Conservation (phyloP, 2,329 filamentous ascomycete genomes). For the Verticillium albo-atrum region DNA sequence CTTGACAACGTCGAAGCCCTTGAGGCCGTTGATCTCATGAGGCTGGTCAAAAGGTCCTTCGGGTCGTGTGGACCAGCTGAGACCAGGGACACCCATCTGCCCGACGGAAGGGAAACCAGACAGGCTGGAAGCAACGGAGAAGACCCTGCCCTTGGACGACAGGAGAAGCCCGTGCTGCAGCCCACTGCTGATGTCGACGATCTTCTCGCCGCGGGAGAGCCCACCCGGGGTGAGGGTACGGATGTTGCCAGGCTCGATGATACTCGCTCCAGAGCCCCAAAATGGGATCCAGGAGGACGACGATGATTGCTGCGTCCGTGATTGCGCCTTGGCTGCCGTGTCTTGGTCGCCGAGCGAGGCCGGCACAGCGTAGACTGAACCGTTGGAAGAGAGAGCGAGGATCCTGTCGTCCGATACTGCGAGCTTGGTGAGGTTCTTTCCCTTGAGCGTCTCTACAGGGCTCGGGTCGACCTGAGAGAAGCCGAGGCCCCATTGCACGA, state of each 20-base stretch:
- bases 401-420: conserved; percentile 79
- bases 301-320: conserved; percentile 28
- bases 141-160: conserved; percentile 80
- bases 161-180: conserved; percentile 83
- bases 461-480: conserved; percentile 61
- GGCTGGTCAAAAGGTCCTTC: conserved; percentile 74
- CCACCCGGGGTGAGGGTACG: conserved; percentile 63
- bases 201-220: conserved; percentile 64
- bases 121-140: conserved; percentile 78
- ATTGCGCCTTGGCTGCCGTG: conserved; percentile 57
- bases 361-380: conserved; percentile 80
- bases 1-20: conserved; percentile 64
- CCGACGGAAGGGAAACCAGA: conserved; percentile 75
- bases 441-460: conserved; percentile 69
- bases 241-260: conserved; percentile 55
- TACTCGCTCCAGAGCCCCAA: conserved; percentile 45
- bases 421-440: conserved; percentile 75
- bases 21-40: conserved; percentile 71
- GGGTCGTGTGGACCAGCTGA: conserved; percentile 76
- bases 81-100: conserved; percentile 80
- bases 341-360: conserved; percentile 69
- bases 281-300: conserved; percentile 65
- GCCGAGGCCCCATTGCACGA: conserved; percentile 85
- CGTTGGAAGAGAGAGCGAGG: conserved; percentile 69
- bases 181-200: conserved; percentile 71